Percentiles rank a stretch among this genome's conserved stretches.
Evolutionary conservation across 768 basidiomycete species (phyloP).

Genomic region (Termitomyces sp.): DNA sequence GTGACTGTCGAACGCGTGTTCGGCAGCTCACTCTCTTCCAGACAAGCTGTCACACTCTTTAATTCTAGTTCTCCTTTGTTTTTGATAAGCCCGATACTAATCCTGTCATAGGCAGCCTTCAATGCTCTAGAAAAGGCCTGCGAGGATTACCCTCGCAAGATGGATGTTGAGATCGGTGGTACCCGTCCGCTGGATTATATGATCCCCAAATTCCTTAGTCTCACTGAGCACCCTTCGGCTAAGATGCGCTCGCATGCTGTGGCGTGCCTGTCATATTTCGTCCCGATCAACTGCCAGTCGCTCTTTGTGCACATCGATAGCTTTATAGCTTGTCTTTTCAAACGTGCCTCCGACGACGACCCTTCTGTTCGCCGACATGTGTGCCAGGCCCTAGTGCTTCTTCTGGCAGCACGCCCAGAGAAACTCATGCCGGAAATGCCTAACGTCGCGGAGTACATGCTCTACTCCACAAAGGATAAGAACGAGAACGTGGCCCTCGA

Average conservation of each 20-base stretch:
- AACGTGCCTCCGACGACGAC: constrained; percentile 91
- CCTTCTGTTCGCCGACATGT: constrained; percentile 93
- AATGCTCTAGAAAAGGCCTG: constrained; percentile 93
- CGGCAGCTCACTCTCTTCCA: neutral
- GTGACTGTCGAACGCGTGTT: neutral
- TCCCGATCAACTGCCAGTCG: constrained; percentile 82
- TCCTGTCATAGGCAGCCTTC: constrained; percentile 70
- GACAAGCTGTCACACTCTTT: neutral
- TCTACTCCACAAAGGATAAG: constrained; percentile 96
- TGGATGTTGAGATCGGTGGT: constrained; percentile 92
- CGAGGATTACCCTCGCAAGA: constrained; percentile 94
- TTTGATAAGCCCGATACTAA: constrained; percentile 8
- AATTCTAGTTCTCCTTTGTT: constrained; percentile 13
- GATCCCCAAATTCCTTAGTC: constrained; percentile 91
- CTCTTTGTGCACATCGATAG: constrained; percentile 89
- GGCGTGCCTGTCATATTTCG: constrained; percentile 92
- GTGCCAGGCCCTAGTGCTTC: constrained; percentile 91
- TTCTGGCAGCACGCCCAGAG: constrained; percentile 90
- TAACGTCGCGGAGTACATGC: constrained; percentile 97
- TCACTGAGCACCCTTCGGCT: constrained; percentile 79
- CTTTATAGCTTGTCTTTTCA: constrained; percentile 92
- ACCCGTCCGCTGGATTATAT: constrained; percentile 93
- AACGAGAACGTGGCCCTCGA: constrained; percentile 96
- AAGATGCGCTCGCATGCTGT: constrained; percentile 95
- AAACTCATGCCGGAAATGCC: constrained; percentile 95